Evolutionary conservation across 192 early-diverging fungal genomes (phyloP).

Genomic region (Kickxella alabastrina): DNA sequence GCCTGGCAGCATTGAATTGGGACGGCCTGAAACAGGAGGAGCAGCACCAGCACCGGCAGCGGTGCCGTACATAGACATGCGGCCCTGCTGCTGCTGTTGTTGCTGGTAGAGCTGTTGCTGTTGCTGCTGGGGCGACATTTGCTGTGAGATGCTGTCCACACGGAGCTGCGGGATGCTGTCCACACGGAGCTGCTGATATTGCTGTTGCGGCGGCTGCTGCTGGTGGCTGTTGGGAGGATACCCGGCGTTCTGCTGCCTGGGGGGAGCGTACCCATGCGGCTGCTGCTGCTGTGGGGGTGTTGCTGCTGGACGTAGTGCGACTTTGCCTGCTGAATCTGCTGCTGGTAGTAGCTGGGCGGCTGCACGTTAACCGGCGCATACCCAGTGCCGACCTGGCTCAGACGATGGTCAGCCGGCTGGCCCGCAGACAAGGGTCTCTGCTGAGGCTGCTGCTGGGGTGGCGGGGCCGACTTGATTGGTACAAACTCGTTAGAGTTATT

Average conservation of each 20-base stretch:
- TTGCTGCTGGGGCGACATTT: slow-evolving; percentile 15
- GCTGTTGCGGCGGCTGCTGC: too few species aligned
- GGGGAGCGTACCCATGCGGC: slow-evolving; percentile 2
- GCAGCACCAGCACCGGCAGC: not conserved
- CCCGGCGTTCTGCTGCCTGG: slow-evolving; percentile 4
- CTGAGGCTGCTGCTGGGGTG: slow-evolving; percentile 19
- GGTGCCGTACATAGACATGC: slow-evolving; percentile 12
- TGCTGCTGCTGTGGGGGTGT: slow-evolving; percentile 21
- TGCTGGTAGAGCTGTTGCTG: slow-evolving; percentile 14
- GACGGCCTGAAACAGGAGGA: too few species aligned
- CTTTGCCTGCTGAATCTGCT: slow-evolving; percentile 51
- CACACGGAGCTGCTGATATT: too few species aligned
- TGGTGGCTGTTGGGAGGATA: slow-evolving; percentile 10
- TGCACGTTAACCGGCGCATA: slow-evolving; percentile 52
- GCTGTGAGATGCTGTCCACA: slow-evolving; percentile 11
- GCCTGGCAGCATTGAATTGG: not conserved
- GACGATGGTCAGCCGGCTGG: slow-evolving; percentile 19
- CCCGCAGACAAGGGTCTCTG: slow-evolving; percentile 7
- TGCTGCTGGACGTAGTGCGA: slow-evolving; percentile 8
- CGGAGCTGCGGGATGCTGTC: slow-evolving; percentile 11
- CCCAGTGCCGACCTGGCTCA: slow-evolving; percentile 28
- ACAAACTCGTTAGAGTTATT: slow-evolving; percentile 48
- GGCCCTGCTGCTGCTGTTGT: slow-evolving; percentile 24
- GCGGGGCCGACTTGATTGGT: slow-evolving; percentile 40
- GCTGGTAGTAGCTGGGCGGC: slow-evolving; percentile 47